Base-by-base conservation (phyloP, 2,329 filamentous ascomycete genomes). In the Fusarium virguliforme region DNA sequence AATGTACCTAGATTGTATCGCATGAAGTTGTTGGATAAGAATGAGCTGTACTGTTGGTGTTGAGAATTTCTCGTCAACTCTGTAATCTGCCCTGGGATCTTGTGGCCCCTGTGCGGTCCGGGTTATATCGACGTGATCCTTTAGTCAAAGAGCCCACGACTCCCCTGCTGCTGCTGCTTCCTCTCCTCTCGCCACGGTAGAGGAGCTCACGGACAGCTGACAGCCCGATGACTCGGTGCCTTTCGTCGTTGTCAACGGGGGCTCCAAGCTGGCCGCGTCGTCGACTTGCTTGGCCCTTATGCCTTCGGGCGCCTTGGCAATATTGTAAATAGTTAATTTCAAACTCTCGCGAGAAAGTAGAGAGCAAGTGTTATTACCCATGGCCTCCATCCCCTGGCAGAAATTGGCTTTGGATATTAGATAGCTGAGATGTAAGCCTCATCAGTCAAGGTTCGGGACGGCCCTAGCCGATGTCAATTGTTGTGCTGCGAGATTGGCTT, bases 391-490 rank as follows among this genome's bases (percentile, higher is more conserved):
- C 30, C 43, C 24, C 8, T 30, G 43, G 24, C 43, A 30, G 13
- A 13, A n/a, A 28, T 46, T 46, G 22, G 26, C 43, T 3, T 48
- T 10, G 43, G 18, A 48, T 30, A 18, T 30, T 30, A 15, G 24
- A 30, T 30, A 48, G n/a, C 26, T n/a, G 43, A 48, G 24, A 35
- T 13, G 30, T 8, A 32, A 35, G n/a, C 4, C 10, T 43, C 6
- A 12, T 24, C 32, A 37, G 15, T 12, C 18, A 35, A 37, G 50
- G 32, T 37, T 35, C 50, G 50, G 50, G 50, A 54, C 50, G 50
- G 32, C 50, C 50, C 50, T 54, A 35, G 30, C 50, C 50, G 32
- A 35, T 37, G 32, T 37, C 10, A n/a, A 54, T 13, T 51, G 30
- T 15, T 15, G 28, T 48, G 43, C 43, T 26, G 50, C 8, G 32